Evolutionary conservation across 192 early-diverging fungal species (phyloP), one percentile per base, ranked within the genome.

Genomic region (Coemansia umbellata): DNA sequence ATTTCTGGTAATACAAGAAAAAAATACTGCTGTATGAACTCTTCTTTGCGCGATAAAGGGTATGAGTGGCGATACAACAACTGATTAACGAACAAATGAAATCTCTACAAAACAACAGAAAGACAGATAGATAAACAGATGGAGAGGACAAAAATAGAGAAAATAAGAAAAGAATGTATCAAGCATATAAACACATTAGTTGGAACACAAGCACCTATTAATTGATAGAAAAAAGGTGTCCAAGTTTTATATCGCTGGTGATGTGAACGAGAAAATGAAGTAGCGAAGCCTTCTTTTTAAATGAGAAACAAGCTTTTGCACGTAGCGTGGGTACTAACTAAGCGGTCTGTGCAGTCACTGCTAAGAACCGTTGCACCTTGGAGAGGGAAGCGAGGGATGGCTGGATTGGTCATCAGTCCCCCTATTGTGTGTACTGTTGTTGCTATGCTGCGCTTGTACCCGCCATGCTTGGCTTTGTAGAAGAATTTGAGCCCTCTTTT

Each of bases 401-500:
- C 43, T 4, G 24, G 43, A 45, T 45, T 45, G 43, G 43, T 45
- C 43, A 45, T 45, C 43, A 26, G 43, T 45, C 43, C 43, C 43
- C 14, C n/a, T n/a, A 28, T 14, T 44, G 42, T 28, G 24, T 9
- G 8, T 42, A 23, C 3, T 39, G 37, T 4, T 15, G 37, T n/a
- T 39, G 37, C 19, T n/a, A 5, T 39, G 37, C n/a, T 15, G n/a
- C n/a, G n/a, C 37, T 39, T 39, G n/a, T n/a, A n/a, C n/a, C n/a
- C n/a, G n/a, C n/a, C n/a, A n/a, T n/a, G n/a, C n/a, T n/a, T n/a
- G n/a, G n/a, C n/a, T n/a, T n/a, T n/a, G n/a, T n/a, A n/a, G n/a
- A n/a, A n/a, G n/a, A n/a, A n/a, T n/a, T n/a, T n/a, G n/a, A n/a
- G n/a, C n/a, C n/a, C n/a, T n/a, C n/a, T n/a, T n/a, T n/a, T n/a